Base-by-base conservation (phyloP, 495 filamentous ascomycete species). In the Talaromyces wortmannii region DNA sequence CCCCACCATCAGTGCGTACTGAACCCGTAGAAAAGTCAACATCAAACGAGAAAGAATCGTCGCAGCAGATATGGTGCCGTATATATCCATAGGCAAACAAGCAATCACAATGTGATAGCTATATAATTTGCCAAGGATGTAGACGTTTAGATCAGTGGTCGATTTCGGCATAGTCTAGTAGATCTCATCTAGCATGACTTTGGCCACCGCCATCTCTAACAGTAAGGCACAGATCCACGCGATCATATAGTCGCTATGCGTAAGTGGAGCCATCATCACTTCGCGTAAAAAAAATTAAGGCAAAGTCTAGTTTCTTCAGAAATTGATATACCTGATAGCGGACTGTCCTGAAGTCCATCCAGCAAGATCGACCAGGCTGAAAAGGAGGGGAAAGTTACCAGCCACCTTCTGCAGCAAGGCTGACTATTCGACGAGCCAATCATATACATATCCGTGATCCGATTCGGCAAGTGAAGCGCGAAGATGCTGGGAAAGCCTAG, bases 141-240 rank as follows among this genome's bases (percentile, higher is more conserved):
- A 36, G 12, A 12, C 33, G 12, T 36, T 36, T 36, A 12, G 33
- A 36, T 36, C 33, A 36, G 33, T 36, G 12, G 13, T 59, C 56
- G 51, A 77, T 77, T 23, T 59, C 31, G 55, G 76, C 58, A 36
- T 60, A 18, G 29, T 45, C n/a, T 45, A 57, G 51, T 46, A 67
- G 57, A 13, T 53, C 55, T 75, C 70, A 55, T 85, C 79, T 2
- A 83, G 68, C 58, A 78, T 71, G 13, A 62, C 63, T 18, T 45
- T 46, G 2, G 73, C 78, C 1, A 78, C 79, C 13, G 72, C 63
- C 5, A 59, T 51, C 58, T 83, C 79, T 10, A 61, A 56, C 6
- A 59, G 53, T 4, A 82, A 59, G 2, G 77, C 71, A 57, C 72
- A 80, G 32, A 82, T 73, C 74, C 74, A 79, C 30, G 71, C 79